Evolutionary conservation across 2,329 filamentous ascomycete genomes (phyloP).

Genomic region (Alternaria sp.): DNA sequence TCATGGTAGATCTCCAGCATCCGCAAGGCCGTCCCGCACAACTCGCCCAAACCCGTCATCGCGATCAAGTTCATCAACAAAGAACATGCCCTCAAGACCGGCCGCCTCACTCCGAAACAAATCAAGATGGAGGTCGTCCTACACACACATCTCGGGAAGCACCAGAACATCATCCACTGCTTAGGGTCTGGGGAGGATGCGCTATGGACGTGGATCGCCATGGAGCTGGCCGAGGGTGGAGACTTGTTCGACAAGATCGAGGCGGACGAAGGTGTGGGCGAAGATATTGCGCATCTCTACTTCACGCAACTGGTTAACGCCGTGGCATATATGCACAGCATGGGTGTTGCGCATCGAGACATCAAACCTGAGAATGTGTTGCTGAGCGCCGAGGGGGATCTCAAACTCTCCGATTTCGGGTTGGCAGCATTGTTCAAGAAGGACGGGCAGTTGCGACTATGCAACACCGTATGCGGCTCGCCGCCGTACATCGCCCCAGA

Average conservation of each 20-base stretch:
- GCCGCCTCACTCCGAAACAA: conserved; percentile 86
- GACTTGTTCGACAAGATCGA: conserved; percentile 99
- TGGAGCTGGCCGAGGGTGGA: conserved; percentile 94
- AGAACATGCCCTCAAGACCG: conserved; percentile 87
- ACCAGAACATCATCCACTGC: conserved; percentile 93
- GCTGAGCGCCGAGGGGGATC: conserved; percentile 78
- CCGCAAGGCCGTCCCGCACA: conserved; percentile 85
- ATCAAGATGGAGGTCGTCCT: conserved; percentile 90
- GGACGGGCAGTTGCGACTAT: conserved; percentile 80
- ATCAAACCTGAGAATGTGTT: conserved; percentile 89
- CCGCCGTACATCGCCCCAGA: conserved; percentile 98
- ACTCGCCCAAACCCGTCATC: conserved; percentile 76
- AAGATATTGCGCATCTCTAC: conserved; percentile 96
- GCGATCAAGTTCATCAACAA: conserved; percentile 99
- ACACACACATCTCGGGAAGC: conserved; percentile 85
- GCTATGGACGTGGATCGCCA: conserved; percentile 95
- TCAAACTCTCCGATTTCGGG: conserved; percentile 97
- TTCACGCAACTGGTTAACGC: conserved; percentile 91
- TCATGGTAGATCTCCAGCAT: conserved; percentile 54
- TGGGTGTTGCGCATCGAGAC: conserved; percentile 86
- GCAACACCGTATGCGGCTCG: conserved; percentile 89
- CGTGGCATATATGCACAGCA: conserved; percentile 93
- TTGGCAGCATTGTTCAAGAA: conserved; percentile 93
- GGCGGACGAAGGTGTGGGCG: conserved; percentile 90
- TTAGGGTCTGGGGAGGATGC: conserved; percentile 85